Evolutionary conservation across 2,329 filamentous ascomycete genomes (phyloP).

Genomic region (Chaetomium olivaceum): DNA sequence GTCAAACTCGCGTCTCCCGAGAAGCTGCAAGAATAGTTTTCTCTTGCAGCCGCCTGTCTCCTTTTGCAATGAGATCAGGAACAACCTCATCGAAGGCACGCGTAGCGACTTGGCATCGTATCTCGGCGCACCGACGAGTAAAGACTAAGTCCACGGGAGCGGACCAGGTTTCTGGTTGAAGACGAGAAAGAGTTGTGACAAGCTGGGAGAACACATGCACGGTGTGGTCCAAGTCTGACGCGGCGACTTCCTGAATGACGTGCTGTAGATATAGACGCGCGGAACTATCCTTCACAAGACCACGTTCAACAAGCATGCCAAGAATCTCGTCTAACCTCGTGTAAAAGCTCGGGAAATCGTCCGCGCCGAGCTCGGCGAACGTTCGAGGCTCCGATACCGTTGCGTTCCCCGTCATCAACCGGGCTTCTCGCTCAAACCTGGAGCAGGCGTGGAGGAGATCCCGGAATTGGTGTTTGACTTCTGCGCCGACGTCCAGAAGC

Average conservation of each 20-base stretch:
- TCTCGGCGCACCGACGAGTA: neutral
- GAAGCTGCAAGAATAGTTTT: neutral
- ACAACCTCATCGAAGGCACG: neutral
- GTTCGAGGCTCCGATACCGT: too few relatives aligned
- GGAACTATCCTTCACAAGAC: neutral
- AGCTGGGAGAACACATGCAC: neutral
- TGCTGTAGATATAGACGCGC: neutral
- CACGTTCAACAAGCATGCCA: slow-evolving; percentile 8
- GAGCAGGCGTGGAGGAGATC: slow-evolving; percentile 28
- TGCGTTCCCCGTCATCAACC: too few relatives aligned
- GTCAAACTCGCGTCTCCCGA: slow-evolving; percentile 8
- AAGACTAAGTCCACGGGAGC: neutral
- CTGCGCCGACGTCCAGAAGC: slow-evolving; percentile 35
- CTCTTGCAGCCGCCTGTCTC: neutral
- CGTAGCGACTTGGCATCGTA: neutral
- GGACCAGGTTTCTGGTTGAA: neutral
- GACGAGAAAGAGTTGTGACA: neutral
- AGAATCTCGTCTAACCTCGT: slow-evolving; percentile 19
- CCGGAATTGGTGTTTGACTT: slow-evolving; percentile 3
- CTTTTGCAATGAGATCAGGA: neutral
- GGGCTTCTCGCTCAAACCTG: neutral
- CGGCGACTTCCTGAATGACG: neutral
- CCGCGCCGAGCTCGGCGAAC: neutral
- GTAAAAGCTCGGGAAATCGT: neutral
- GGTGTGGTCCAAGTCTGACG: neutral